Percentiles rank a stretch among this genome's conserved stretches.
These are phyloP conservation scores for Mycena polygramma DNA, from an alignment of 768 basidiomycete species.

Conservation along the genomic window DNA sequence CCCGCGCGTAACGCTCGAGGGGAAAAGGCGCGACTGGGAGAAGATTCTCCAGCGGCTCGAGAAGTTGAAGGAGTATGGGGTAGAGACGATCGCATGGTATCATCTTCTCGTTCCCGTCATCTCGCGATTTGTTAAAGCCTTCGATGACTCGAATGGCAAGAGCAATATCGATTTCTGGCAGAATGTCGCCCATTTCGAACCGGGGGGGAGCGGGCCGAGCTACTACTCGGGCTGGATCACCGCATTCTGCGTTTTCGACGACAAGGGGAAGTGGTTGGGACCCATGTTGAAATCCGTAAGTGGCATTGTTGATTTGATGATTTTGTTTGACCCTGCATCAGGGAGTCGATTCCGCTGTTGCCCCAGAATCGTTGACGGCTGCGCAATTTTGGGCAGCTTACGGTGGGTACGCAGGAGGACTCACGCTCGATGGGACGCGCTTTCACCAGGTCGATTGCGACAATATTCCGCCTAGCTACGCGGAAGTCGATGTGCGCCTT, in stretches of 20 bases:
- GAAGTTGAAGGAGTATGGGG: slow-evolving; percentile 54
- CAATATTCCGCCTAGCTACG: background rate
- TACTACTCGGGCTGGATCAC: slow-evolving; percentile 13
- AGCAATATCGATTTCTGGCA: slow-evolving; percentile 20
- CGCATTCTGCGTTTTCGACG: slow-evolving; percentile 17
- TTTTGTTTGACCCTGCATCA: background rate
- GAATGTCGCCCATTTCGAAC: background rate
- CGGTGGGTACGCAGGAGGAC: background rate
- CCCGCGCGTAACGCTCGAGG: slow-evolving; percentile 58
- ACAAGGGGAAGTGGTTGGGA: slow-evolving; percentile 6
- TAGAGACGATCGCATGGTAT: slow-evolving; percentile 49
- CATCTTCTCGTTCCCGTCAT: slow-evolving; percentile 56
- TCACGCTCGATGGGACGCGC: slow-evolving; percentile 6
- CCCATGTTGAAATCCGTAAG: slow-evolving; percentile 6
- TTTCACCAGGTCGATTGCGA: slow-evolving; percentile 4
- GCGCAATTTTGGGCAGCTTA: background rate
- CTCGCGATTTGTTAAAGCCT: slow-evolving; percentile 51
- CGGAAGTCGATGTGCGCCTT: slow-evolving; percentile 6
- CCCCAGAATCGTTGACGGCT: background rate
- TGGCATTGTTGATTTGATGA: background rate
- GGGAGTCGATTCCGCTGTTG: background rate
- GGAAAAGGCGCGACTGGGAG: slow-evolving; percentile 55
- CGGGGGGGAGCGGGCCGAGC: background rate
- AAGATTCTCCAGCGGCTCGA: slow-evolving; percentile 51
- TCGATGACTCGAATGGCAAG: slow-evolving; percentile 37